Base-by-base conservation (phyloP, 495 filamentous ascomycete genomes). In the Hyaloscypha variabilis region DNA sequence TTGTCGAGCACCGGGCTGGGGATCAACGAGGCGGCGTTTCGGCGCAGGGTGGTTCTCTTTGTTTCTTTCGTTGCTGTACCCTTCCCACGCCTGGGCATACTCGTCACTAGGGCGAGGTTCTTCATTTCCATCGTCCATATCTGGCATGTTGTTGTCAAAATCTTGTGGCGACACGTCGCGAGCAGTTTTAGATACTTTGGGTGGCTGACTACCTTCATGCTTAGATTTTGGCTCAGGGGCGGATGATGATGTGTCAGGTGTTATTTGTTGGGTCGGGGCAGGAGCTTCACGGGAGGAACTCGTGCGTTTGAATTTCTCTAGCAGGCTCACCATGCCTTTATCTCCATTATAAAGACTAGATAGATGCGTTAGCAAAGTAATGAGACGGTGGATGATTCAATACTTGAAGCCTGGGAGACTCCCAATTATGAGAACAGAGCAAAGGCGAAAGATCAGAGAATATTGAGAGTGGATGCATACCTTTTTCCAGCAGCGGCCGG, bases 11-110 rank as follows among this genome's bases (percentile, higher is more conserved):
- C 73, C 66, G 3, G 65, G 49, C 61, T 83, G 79, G 10, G 58
- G 72, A 68, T 83, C 81, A 19, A 78, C 62, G 17, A 83, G 21
- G n/a, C 63, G 66, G 42, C 49, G 49, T 65, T 71, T 72, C 6
- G 30, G 30, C 6, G 34, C 30, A 59, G 19, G 19, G 29, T 51
- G 69, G 29, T 76, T 72, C 29, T 74, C 71, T 60, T 73, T 74
- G 36, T 72, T 71, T 29, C 71, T 66, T 14, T 65, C 63, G 25
- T 64, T 39, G 10, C 25, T 31, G 19, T 62, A 60, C 10, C 24
- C 26, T 28, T 58, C 30, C 65, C 59, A 65, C 53, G 54, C 21
- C 31, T 60, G 21, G 14, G 58, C 46, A 58, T 60, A 60, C n/a
- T 62, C 51, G 17, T 55, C 31, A 11, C 59, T 46, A 19, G 28